Evolutionary conservation across 441 rosid species (phyloP), one percentile per base, ranked within the genome.

Genomic region (Cnidoscolus chayamansa): DNA sequence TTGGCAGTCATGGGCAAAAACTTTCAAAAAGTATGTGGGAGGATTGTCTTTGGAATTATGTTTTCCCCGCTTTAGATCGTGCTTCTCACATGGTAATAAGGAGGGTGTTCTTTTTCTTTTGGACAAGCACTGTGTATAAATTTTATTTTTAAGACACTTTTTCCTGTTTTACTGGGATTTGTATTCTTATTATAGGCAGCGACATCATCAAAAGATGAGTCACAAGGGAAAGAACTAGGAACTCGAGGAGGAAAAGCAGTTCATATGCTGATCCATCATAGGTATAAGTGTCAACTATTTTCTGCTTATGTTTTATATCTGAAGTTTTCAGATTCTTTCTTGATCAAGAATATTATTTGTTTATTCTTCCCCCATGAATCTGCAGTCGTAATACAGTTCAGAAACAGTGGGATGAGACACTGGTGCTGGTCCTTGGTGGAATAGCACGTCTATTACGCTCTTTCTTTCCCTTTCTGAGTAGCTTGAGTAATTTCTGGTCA

Each of bases 351-450:
- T 40, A 16, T 25, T 20, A 69, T 56, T 73, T 61, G 0, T 57
- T 50, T 55, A 7, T 15, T 68, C 19, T 58, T 50, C 53, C 31
- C 10, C 2, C 65, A 31, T 32, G 68, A 55, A 79, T 76, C 75
- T 87, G 77, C 89, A 96, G 99, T 83, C 98, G 98, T 76, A 96
- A 96, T 85, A 87, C 98, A 31, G 96, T 91, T 81, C 99, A 96
- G 82, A 96, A 96, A 79, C 98, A 93, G 76, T 96, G 99, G 99
- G 99, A 90, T 88, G 98, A 96, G 82, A 96, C 99, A 32, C 89
- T 96, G 72, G 98, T 93, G 30, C 89, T 93, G 56, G 98, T 96
- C 82, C 93, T 96, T 72, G 89, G 98, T 76, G 98, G 99, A 80
- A 86, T 93, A 82, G 91, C 97, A 62, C 97, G 99, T 71, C 80